phyloP scores from a whole-genome alignment of 805 yeast species.

The Kluyveromyces lactis region DNA sequence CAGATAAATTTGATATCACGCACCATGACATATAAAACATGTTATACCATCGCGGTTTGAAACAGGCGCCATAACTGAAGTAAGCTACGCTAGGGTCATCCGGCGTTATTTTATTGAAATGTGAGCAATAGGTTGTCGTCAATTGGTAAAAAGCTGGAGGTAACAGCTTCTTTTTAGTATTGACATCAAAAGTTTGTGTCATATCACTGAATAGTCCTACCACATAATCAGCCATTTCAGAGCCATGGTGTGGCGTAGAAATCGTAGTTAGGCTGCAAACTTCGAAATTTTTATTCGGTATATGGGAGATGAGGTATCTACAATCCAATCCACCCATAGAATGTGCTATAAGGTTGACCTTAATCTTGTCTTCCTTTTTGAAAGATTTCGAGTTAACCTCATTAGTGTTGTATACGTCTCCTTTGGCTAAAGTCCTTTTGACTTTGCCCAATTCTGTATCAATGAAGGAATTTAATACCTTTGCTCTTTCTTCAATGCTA shows the following conservation, averaged over 20 bases:
- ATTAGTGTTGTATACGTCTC: constrained; percentile 19
- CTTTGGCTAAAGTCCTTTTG: constrained; percentile 13
- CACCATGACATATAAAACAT: constrained; percentile 59
- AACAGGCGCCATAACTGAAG: constrained; percentile 77
- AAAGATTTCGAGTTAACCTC: constrained; percentile 5
- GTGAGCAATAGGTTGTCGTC: constrained; percentile 44
- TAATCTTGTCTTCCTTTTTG: constrained; percentile 29
- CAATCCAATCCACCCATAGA: constrained; percentile 94
- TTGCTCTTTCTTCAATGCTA: constrained; percentile 61
- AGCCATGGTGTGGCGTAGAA: constrained; percentile 84
- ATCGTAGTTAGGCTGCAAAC: constrained; percentile 76
- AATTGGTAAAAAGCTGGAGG: constrained; percentile 53
- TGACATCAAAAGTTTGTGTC: constrained; percentile 20
- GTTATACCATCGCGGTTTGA: constrained; percentile 53
- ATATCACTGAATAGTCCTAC: constrained; percentile 27
- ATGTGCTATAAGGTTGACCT: constrained; percentile 73
- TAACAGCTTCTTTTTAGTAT: constrained; percentile 9
- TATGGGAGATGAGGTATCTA: constrained; percentile 58
- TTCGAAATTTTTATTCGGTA: constrained; percentile 40
- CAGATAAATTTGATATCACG: constrained; percentile 38
- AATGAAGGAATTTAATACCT: constrained; percentile 44
- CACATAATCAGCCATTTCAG: constrained; percentile 70
- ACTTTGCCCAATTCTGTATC: constrained; percentile 18
- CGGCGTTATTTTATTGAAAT: constrained; percentile 44
- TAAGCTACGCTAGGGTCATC: constrained; percentile 60